These are phyloP conservation scores for Metschnikowia henanensis DNA, from an alignment of 805 yeast genomes.

Conservation along the genomic window DNA sequence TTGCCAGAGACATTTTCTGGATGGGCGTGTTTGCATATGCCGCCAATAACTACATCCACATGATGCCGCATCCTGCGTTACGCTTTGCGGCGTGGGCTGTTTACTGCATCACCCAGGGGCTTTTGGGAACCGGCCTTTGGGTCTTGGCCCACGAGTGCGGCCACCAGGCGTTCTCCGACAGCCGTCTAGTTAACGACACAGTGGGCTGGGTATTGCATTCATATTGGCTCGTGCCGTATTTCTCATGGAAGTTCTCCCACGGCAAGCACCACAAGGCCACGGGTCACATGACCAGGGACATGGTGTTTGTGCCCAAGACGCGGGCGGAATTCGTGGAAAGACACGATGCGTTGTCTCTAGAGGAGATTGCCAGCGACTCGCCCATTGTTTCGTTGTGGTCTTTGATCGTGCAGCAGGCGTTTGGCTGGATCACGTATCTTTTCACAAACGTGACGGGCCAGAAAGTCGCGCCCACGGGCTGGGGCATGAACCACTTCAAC, in stretches of 20 bases:
- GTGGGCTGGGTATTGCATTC: conserved; percentile 87
- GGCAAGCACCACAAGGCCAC: conserved; percentile 91
- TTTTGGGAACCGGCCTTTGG: conserved; percentile 80
- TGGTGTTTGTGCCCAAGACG: conserved; percentile 79
- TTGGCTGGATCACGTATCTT: conserved; percentile 75
- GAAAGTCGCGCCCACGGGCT: conserved; percentile 45
- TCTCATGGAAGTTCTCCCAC: conserved; percentile 84
- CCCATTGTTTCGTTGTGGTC: conserved; percentile 62
- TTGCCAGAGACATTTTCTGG: conserved; percentile 60
- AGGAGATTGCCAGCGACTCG: conserved; percentile 69
- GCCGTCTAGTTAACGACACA: conserved; percentile 68
- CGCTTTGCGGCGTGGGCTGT: conserved; percentile 61
- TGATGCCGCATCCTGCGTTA: conserved; percentile 24
- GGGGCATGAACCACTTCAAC: conserved; percentile 63
- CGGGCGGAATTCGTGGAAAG: conserved; percentile 51
- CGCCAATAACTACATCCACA: conserved; percentile 55
- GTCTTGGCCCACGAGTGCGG: conserved; percentile 92
- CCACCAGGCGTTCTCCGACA: conserved; percentile 80
- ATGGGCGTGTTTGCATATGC: conserved; percentile 50
- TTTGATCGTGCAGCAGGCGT: conserved; percentile 66
- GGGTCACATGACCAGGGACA: conserved; percentile 78
- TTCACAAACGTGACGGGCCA: conserved; percentile 78
- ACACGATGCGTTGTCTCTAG: conserved; percentile 38
- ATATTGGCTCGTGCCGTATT: conserved; percentile 76
- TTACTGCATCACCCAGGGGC: conserved; percentile 56